phyloP scores from a whole-genome alignment of 306 rosid species.

The Gillenia trifoliata region DNA sequence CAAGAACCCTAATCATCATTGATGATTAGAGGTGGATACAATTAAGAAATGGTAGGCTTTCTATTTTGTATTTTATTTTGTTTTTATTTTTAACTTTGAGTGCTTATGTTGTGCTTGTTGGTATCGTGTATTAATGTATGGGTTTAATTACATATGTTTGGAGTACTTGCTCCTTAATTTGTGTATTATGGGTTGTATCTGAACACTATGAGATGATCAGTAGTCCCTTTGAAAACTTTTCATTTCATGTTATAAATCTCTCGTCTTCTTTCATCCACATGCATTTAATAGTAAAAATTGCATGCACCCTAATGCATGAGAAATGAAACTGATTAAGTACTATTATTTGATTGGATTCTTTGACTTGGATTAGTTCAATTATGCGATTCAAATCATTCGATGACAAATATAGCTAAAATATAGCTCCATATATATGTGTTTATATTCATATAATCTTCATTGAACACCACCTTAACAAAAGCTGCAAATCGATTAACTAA shows the following conservation, averaged over 20 bases:
- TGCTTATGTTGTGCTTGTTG: conserved; percentile 1
- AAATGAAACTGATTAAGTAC: not conserved
- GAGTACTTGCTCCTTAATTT: not conserved
- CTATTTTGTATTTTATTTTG: not conserved
- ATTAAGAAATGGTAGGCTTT: conserved; percentile 6
- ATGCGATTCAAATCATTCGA: not conserved
- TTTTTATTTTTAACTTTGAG: not conserved
- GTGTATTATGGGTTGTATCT: not conserved
- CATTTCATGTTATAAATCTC: not conserved
- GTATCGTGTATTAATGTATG: not conserved
- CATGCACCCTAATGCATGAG: not conserved
- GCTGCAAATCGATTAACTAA: not conserved
- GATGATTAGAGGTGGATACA: conserved; percentile 4
- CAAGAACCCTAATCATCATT: not conserved
- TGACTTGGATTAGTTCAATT: not conserved
- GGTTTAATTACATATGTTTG: not conserved
- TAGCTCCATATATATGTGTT: not conserved
- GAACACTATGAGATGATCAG: not conserved
- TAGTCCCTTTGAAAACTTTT: not conserved
- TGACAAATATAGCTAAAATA: not conserved
- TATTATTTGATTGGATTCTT: not conserved
- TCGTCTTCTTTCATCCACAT: not conserved
- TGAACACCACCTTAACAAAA: not conserved
- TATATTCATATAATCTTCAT: not conserved
- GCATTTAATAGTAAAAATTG: not conserved